These are phyloP conservation scores for Gliomastix tumulicola DNA, from an alignment of 2,329 filamentous ascomycete genomes.

Conservation along the genomic window DNA sequence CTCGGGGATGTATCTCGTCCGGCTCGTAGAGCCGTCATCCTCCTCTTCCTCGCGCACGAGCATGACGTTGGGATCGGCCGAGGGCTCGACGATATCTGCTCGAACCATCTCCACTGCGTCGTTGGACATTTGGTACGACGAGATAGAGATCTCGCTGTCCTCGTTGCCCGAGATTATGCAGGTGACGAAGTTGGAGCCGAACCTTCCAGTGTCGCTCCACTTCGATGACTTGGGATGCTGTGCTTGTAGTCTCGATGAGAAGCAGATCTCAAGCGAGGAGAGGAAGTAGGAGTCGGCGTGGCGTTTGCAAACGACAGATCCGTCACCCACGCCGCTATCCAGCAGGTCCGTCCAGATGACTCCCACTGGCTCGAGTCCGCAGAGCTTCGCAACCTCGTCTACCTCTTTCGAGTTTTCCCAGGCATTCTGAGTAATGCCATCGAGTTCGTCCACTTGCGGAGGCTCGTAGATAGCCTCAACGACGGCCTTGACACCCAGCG, in stretches of 20 bases:
- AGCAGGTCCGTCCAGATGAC: constrained; percentile 92
- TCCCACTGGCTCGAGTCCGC: constrained; percentile 81
- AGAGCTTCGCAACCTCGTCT: constrained; percentile 71
- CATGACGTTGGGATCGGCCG: constrained; percentile 88
- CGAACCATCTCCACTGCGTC: constrained; percentile 95
- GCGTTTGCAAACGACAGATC: constrained; percentile 86
- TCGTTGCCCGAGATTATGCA: constrained; percentile 94
- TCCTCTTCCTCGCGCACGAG: constrained; percentile 90
- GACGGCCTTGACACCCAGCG: constrained; percentile 87
- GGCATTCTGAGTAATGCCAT: constrained; percentile 76
- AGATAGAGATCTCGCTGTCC: constrained; percentile 78
- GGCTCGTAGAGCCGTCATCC: constrained; percentile 60
- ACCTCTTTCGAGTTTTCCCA: constrained; percentile 83
- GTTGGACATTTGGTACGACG: constrained; percentile 91
- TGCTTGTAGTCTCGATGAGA: constrained; percentile 81
- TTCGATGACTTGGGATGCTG: constrained; percentile 85
- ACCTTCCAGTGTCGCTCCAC: constrained; percentile 91
- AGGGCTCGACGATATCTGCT: constrained; percentile 91
- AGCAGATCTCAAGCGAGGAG: constrained; percentile 85
- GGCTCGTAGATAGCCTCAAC: constrained; percentile 97
- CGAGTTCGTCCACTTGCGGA: constrained; percentile 80
- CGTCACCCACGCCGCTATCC: constrained; percentile 74
- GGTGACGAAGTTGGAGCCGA: constrained; percentile 95
- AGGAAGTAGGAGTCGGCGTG: constrained; percentile 94
- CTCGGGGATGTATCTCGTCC: constrained; percentile 87